A percentile compares a stretch with the other conserved stretches of the same genome.
Evolutionary conservation across 306 rosid species (phyloP).

Genomic region (Lathyrus aphaca): DNA sequence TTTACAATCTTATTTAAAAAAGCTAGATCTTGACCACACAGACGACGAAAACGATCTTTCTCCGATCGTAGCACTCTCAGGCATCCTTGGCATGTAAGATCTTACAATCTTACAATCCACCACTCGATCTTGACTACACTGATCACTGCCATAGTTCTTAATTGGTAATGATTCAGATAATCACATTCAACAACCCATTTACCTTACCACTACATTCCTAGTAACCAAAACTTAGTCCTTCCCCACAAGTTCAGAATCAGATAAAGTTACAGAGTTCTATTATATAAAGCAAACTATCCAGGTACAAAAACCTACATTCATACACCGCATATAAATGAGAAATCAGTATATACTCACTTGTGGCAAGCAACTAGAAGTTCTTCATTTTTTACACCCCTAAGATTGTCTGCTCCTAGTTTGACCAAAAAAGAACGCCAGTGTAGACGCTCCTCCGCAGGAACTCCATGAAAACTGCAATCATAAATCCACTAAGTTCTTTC

Average conservation of each 20-base stretch:
- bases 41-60: too few species aligned
- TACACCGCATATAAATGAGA: conserved; percentile 1
- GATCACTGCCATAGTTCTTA: not conserved
- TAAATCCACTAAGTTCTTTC: not conserved
- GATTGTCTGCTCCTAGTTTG: conserved; percentile 95
- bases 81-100: too few species aligned
- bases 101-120: too few species aligned
- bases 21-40: too few species aligned
- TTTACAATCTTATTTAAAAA: too few species aligned
- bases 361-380: conserved; percentile 95
- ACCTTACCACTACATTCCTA: not conserved
- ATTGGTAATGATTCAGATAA: not conserved
- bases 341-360: conserved; percentile 58
- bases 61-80: too few species aligned
- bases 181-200: conserved; percentile 1
- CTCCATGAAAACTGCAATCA: conserved; percentile 84
- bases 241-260: conserved; percentile 5
- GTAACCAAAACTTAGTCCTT: conserved; percentile 13
- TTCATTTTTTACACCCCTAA: conserved; percentile 84
- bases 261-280: conserved; percentile 8
- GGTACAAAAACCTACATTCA: not conserved
- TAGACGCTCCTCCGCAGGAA: conserved; percentile 87
- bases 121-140: too few species aligned
- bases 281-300: conserved; percentile 12
- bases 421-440: conserved; percentile 98